phyloP scores from a whole-genome alignment of 345 rosid species.

The Lepidium aucheri region DNA sequence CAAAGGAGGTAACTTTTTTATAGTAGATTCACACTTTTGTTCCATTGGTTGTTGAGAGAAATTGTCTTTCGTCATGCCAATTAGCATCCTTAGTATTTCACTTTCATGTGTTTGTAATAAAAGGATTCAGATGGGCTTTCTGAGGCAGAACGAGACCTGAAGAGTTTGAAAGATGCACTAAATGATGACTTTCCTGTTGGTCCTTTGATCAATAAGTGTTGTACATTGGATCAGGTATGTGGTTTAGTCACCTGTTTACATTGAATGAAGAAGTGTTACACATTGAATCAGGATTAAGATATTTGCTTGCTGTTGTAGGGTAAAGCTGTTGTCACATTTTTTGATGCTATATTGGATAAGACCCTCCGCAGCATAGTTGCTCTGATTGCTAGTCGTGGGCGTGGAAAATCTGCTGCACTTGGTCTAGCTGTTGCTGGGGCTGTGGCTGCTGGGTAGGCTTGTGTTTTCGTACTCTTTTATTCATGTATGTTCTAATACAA shows the following conservation, averaged over 20 bases:
- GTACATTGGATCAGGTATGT: conserved; percentile 90
- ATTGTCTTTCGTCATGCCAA: background rate
- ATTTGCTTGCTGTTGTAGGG: conserved; percentile 42
- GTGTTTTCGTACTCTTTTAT: background rate
- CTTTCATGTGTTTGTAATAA: background rate
- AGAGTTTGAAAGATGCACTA: conserved; percentile 76
- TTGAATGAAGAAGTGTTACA: conserved; percentile 50
- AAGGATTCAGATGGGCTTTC: conserved; percentile 86
- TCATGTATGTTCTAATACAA: background rate
- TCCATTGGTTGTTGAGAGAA: background rate
- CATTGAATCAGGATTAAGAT: conserved; percentile 42
- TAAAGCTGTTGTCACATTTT: conserved; percentile 82
- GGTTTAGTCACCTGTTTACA: conserved; percentile 8
- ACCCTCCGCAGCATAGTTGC: conserved; percentile 74
- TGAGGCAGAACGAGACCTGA: conserved; percentile 71
- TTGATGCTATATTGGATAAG: conserved; percentile 90
- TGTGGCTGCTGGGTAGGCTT: conserved; percentile 81
- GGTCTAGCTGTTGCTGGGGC: conserved; percentile 93
- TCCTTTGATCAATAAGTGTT: conserved; percentile 81
- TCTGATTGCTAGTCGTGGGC: conserved; percentile 94
- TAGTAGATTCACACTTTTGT: background rate
- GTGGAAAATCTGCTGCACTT: conserved; percentile 96
- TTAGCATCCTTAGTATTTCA: background rate
- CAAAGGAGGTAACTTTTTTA: conserved; percentile 51
- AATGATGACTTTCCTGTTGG: conserved; percentile 84